Base-by-base conservation (phyloP, 495 filamentous ascomycete genomes). In the Aspergillus sclerotioniger region DNA sequence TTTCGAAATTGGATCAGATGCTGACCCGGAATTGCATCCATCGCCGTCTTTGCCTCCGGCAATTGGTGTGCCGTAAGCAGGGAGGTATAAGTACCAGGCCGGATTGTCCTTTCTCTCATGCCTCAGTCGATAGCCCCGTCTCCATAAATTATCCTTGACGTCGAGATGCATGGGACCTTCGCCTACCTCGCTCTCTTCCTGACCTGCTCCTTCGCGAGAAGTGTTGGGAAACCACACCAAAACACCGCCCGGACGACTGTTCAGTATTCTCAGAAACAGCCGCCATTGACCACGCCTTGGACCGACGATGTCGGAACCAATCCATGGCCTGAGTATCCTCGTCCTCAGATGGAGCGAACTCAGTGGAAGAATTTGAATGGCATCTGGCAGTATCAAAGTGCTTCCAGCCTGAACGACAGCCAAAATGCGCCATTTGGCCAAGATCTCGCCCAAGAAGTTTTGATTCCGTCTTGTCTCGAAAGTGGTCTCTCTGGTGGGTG, bases 251-350 rank as follows among this genome's bases (percentile, higher is more conserved):
- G 55, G 3, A 32, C 28, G 9, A 37, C 54, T 3, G 25, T 29
- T 15, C 48, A 56, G 7, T 76, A 76, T 56, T 57, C 62, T 2
- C 53, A 60, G 4, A 70, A 74, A 39, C 20, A 68, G 37, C 69
- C 71, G 8, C 85, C 82, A 0, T 73, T 88, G 28, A 80, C 79
- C 31, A 88, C 85, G 1, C 71, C 76, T 0, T 88, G 85, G 85
- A 88, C 85, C 2, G 75, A 78, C 32, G 69, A 83, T 51, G 82
- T 84, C 3, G 84, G 83, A 49, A 84, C 78, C 0, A 67, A 84
- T 48, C 86, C 85, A 0, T 89, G 86, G 86, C 82, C 84, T 3
- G 80, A 87, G 61, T 84, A 89, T 69, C 86, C 86, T 8, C 81
- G 86, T 8, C 86, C 86, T 0, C 81, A 82, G 59, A 74, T 87